These are phyloP conservation scores for Anisodus acutangulus DNA, from an alignment of 257 asterid genomes.

Conservation along the genomic window DNA sequence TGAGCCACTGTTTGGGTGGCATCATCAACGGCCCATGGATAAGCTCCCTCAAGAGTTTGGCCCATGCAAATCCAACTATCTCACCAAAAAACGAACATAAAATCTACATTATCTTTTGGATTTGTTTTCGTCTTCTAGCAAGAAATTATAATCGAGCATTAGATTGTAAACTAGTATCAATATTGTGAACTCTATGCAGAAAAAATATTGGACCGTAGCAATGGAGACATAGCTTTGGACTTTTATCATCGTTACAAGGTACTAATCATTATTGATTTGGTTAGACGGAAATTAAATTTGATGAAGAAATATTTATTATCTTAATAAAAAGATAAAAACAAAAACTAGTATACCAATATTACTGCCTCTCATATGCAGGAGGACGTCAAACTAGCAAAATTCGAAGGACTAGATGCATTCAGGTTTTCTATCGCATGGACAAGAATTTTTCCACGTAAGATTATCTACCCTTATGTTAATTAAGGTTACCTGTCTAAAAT, in stretches of 20 bases:
- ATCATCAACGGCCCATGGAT: too few relatives aligned
- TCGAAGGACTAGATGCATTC: slow-evolving; percentile 50
- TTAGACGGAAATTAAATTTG: not conserved
- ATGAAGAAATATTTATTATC: not conserved
- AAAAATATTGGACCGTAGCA: slow-evolving; percentile 49
- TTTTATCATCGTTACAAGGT: slow-evolving; percentile 66
- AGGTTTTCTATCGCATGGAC: slow-evolving; percentile 78
- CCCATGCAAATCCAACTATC: too few relatives aligned
- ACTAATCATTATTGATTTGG: not conserved
- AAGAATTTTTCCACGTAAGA: slow-evolving; percentile 64
- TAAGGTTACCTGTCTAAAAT: not conserved
- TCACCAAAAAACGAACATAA: too few relatives aligned
- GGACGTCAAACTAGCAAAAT: slow-evolving; percentile 55
- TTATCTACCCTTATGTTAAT: not conserved
- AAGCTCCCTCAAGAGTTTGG: too few relatives aligned
- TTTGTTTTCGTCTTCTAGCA: too few relatives aligned
- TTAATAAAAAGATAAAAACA: not conserved
- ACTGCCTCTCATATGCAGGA: slow-evolving; percentile 41
- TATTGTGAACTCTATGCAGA: slow-evolving; percentile 38
- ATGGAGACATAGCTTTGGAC: slow-evolving; percentile 57
- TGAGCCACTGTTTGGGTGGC: too few relatives aligned
- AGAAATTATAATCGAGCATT: too few relatives aligned
- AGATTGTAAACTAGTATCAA: not conserved
- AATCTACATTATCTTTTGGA: too few relatives aligned
- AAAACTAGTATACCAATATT: not conserved